These are phyloP conservation scores for Moniliophthora roreri DNA, from an alignment of 1,284 basidiomycete species.

Conservation along the genomic window DNA sequence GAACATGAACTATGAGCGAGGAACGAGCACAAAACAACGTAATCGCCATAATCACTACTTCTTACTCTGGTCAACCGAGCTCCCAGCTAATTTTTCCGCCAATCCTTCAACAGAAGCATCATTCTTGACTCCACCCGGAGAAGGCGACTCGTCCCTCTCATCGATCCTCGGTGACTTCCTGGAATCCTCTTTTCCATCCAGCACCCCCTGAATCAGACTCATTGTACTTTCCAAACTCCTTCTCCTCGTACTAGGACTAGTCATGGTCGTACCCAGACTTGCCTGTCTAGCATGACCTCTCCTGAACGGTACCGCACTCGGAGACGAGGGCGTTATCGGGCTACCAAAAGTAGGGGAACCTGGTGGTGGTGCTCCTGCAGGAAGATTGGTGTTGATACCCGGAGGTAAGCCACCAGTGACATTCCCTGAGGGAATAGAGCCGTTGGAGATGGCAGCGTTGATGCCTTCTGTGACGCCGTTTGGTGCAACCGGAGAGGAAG, in stretches of 20 bases:
- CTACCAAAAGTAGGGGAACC: slow-evolving; percentile 20
- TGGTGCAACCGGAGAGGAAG: slow-evolving; percentile 44
- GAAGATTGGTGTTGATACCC: slow-evolving; percentile 23
- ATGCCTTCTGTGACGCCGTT: slow-evolving; percentile 55
- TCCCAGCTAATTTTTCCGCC: slow-evolving; percentile 19
- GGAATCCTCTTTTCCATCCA: slow-evolving; percentile 59
- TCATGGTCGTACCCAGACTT: slow-evolving; percentile 95
- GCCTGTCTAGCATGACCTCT: slow-evolving; percentile 86
- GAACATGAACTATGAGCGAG: no score
- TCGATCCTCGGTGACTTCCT: slow-evolving; percentile 16
- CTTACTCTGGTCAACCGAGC: slow-evolving; percentile 13
- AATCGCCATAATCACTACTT: background rate
- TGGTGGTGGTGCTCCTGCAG: slow-evolving; percentile 4
- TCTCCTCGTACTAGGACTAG: slow-evolving; percentile 90
- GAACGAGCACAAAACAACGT: no score
- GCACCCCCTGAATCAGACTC: slow-evolving; percentile 89
- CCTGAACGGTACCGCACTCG: slow-evolving; percentile 50
- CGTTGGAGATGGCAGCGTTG: slow-evolving; percentile 46
- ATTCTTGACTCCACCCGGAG: background rate
- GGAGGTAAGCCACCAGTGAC: slow-evolving; percentile 1
- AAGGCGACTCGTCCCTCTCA: slow-evolving; percentile 34
- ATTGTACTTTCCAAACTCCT: slow-evolving; percentile 96
- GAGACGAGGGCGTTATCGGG: slow-evolving; percentile 23
- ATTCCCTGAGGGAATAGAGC: slow-evolving; percentile 23
- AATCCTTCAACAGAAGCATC: slow-evolving; percentile 16